Percentiles rank a stretch among this genome's conserved stretches.
Evolutionary conservation across 345 rosid genomes (phyloP).

Genomic region (Geranium brycei): DNA sequence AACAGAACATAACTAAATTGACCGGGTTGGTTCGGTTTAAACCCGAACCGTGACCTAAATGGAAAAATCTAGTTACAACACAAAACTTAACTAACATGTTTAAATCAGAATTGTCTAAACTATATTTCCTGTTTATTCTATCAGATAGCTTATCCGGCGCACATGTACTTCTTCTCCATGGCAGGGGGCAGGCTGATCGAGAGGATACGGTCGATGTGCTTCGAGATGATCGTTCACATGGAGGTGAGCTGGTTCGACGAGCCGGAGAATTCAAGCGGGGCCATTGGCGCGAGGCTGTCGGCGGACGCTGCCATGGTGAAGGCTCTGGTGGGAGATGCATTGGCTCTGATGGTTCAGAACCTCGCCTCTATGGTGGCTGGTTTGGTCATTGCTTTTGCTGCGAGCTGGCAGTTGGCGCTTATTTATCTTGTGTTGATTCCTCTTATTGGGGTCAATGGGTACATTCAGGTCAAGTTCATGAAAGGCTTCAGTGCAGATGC

Average conservation of each 20-base stretch:
- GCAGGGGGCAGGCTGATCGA: conserved; percentile 60
- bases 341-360: conserved; percentile 56
- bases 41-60: too few species aligned
- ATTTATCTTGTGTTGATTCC: conserved; percentile 54
- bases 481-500: conserved; percentile 75
- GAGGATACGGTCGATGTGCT: conserved; percentile 58
- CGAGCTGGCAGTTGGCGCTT: conserved; percentile 63
- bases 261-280: conserved; percentile 61
- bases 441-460: conserved; percentile 50
- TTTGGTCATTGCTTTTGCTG: conserved; percentile 62
- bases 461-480: conserved; percentile 50
- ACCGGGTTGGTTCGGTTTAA: too few species aligned
- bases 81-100: too few species aligned
- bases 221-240: conserved; percentile 70
- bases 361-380: conserved; percentile 47
- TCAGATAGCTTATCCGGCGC: conserved; percentile 27
- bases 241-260: conserved; percentile 89
- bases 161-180: conserved; percentile 47
- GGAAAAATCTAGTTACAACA: too few species aligned
- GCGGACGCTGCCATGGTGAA: conserved; percentile 74
- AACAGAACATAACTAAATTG: too few species aligned
- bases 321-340: conserved; percentile 63
- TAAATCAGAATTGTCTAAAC: too few species aligned
- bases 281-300: conserved; percentile 80
- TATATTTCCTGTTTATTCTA: too few species aligned